Base-by-base conservation (phyloP, 352 stramenopile genomes). In the Globisporangium paddicum region DNA sequence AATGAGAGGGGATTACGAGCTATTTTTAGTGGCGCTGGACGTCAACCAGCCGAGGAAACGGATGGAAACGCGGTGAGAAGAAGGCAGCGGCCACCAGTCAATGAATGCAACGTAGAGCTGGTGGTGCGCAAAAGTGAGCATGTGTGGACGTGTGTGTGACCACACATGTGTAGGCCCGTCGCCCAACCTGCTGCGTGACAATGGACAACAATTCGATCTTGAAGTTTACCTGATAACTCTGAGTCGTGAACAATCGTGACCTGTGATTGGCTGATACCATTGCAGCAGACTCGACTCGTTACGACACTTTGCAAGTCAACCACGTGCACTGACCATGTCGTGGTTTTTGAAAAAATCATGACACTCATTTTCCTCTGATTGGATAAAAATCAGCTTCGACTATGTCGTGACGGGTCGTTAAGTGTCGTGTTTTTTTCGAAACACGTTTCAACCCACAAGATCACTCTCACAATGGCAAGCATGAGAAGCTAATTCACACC, bases 11-110 rank as follows among this genome's bases (percentile, higher is more conserved):
- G 1, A 16, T 16, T 14, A 28, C 1, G 47, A 54, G 25, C 26
- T 54, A 54, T 54, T 54, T 52, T 54, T 41, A 54, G 47, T 46
- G 18, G 40, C 40, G 16, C 25, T 51, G 28, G 28, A 32, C 28
- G 28, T 52, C 25, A 38, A 53, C 28, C 38, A 35, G 14, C 9
- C 10, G 11, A 1, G 21, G 47, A 54, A 54, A 54, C 47, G 47
- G 47, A 54, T 41, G 14, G 28, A 41, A 54, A 41, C 47, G 47
- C n/a, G 41, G n/a, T 28, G 47, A 54, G 26, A 54, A 41, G 47
- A 54, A 38, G 28, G 47, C 7, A 23, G 21, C 23, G 7, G 7
- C 0, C 25, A 30, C 14, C 21, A 18, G 16, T 44, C 38, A 19
- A 16, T 42, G 37, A 42, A 42, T 42, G 14, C n/a, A n/a, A 32